Evolutionary conservation across 2,329 filamentous ascomycete genomes (phyloP).

Genomic region (Colletotrichum melonis): DNA sequence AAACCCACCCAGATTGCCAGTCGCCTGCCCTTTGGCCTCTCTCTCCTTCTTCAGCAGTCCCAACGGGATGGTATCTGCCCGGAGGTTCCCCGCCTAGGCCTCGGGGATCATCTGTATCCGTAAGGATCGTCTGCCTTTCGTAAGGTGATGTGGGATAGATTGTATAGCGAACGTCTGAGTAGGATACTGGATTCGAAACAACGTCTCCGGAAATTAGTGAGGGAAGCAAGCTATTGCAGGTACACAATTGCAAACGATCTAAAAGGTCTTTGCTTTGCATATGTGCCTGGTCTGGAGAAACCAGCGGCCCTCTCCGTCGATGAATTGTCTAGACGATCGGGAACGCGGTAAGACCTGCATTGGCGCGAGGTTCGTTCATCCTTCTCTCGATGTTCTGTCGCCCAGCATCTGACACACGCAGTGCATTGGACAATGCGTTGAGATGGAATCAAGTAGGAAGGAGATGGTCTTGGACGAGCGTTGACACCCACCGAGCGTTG

Average conservation of each 20-base stretch:
- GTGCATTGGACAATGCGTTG: not conserved
- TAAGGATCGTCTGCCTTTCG: not conserved
- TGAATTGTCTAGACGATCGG: constrained; percentile 2
- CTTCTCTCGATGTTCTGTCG: constrained; percentile 2
- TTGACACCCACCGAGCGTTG: not conserved
- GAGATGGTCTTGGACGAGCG: not conserved
- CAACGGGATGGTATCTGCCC: constrained; percentile 16
- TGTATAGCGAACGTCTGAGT: not conserved
- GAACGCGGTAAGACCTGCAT: constrained; percentile 1
- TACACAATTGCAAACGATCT: not conserved
- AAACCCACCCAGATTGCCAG: constrained; percentile 19
- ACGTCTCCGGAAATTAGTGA: not conserved
- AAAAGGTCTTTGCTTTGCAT: not conserved
- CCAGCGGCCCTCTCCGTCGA: not conserved
- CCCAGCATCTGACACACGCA: constrained; percentile 1
- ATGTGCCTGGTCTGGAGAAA: not conserved
- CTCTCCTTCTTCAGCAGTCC: constrained; percentile 28
- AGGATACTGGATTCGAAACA: not conserved
- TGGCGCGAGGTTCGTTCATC: not conserved
- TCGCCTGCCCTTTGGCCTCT: constrained; percentile 16
- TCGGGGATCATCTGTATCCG: not conserved
- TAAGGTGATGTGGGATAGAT: not conserved
- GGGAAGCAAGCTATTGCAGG: not conserved
- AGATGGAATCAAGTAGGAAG: not conserved
- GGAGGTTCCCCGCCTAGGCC: constrained; percentile 2